These are phyloP conservation scores for Penicillium pulvis DNA, from an alignment of 495 filamentous ascomycete genomes.

Conservation along the genomic window DNA sequence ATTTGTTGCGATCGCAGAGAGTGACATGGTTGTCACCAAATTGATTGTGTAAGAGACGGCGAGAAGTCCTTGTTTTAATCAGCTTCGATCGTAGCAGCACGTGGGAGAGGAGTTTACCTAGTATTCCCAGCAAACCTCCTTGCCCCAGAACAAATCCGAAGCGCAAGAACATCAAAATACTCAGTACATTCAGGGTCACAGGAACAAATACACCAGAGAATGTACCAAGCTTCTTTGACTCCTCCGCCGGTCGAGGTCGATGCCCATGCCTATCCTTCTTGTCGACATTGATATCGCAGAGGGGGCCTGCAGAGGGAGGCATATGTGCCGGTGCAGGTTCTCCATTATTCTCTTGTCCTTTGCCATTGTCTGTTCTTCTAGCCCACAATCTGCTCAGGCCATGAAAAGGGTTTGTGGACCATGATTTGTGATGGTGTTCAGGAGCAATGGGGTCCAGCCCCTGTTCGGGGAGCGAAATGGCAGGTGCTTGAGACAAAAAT, in stretches of 20 bases:
- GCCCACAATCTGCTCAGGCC: slow-evolving; percentile 35
- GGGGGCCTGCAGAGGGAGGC: slow-evolving; percentile 26
- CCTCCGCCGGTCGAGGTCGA: slow-evolving; percentile 49
- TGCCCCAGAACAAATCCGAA: slow-evolving; percentile 82
- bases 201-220: slow-evolving; percentile 85
- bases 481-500: slow-evolving; percentile 27
- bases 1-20: slow-evolving; percentile 88
- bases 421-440: slow-evolving; percentile 25
- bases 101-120: slow-evolving; percentile 54
- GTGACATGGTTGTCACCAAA: slow-evolving; percentile 79
- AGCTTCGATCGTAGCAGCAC: slow-evolving; percentile 11
- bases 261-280: slow-evolving; percentile 42
- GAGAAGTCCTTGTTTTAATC: slow-evolving; percentile 60
- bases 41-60: slow-evolving; percentile 74
- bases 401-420: slow-evolving; percentile 25
- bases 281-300: slow-evolving; percentile 32
- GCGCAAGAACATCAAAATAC: slow-evolving; percentile 89
- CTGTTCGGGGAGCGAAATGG: slow-evolving; percentile 31
- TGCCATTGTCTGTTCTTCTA: slow-evolving; percentile 3
- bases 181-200: slow-evolving; percentile 84
- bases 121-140: slow-evolving; percentile 74
- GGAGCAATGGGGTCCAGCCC: slow-evolving; percentile 29
- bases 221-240: slow-evolving; percentile 65
- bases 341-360: not conserved
- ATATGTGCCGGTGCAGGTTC: slow-evolving; percentile 15